phyloP scores from a whole-genome alignment of 805 yeast species.

The Saccharomycopsis lassenensis region DNA sequence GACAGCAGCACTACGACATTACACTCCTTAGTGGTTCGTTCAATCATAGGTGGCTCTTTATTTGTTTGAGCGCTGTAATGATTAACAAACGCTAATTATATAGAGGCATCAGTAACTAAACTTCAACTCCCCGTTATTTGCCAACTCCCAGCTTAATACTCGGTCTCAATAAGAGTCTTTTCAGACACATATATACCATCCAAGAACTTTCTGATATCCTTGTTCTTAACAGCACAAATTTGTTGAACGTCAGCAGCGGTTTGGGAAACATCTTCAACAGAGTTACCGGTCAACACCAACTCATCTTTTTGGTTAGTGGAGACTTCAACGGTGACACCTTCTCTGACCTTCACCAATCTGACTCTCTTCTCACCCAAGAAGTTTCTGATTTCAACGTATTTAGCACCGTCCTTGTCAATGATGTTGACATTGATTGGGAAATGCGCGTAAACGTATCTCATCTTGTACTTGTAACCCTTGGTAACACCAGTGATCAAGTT shows the following conservation, averaged over 20 bases:
- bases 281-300: conserved; percentile 86
- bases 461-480: conserved; percentile 97
- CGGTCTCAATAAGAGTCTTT: conserved; percentile 81
- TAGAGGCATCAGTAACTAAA: too few species aligned
- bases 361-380: conserved; percentile 99
- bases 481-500: conserved; percentile 98
- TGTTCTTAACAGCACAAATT: conserved; percentile 97
- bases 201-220: conserved; percentile 99
- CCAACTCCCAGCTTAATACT: too few species aligned
- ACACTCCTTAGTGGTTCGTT: too few species aligned
- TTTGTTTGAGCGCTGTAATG: too few species aligned
- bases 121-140: too few species aligned
- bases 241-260: conserved; percentile 98
- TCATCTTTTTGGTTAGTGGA: conserved; percentile 89
- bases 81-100: too few species aligned
- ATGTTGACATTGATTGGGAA: conserved; percentile 99
- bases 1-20: too few species aligned
- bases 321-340: conserved; percentile 80
- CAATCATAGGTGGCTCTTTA: too few species aligned
- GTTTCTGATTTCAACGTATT: conserved; percentile 93
- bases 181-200: conserved; percentile 99
- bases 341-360: conserved; percentile 75
- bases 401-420: conserved; percentile 62
- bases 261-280: conserved; percentile 95
- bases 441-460: conserved; percentile 99